Evolutionary conservation across 2,329 filamentous ascomycete genomes (phyloP).

Genomic region (Claviceps quebecensis): DNA sequence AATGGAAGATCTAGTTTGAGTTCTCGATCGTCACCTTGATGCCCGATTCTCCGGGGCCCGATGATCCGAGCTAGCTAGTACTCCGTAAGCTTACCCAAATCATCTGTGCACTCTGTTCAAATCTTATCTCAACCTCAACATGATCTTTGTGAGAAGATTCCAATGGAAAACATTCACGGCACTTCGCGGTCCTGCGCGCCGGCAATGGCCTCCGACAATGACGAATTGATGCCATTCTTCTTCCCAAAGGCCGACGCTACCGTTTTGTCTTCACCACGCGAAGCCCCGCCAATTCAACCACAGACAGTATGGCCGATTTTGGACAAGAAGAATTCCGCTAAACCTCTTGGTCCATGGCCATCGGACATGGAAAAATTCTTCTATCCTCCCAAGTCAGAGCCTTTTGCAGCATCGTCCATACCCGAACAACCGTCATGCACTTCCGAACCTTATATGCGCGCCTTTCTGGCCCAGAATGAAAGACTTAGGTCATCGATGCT

Average conservation of each 20-base stretch:
- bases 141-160: neutral
- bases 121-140: neutral
- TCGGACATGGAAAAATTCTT: neutral
- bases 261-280: neutral
- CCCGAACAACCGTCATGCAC: conserved; percentile 4
- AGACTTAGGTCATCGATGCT: conserved; percentile 20
- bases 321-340: neutral
- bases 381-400: conserved; percentile 5
- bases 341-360: neutral
- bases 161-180: neutral
- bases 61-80: neutral
- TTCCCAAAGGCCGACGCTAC: neutral
- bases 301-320: neutral
- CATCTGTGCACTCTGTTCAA: neutral
- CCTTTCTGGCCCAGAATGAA: conserved; percentile 14
- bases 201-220: neutral
- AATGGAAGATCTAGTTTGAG: neutral
- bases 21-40: neutral
- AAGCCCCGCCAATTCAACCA: neutral
- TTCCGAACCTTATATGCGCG: conserved; percentile 11
- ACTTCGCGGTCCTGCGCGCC: neutral
- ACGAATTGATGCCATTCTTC: neutral
- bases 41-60: neutral
- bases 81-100: neutral
- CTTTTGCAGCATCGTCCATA: conserved; percentile 6